Evolutionary conservation across 2,329 filamentous ascomycete species (phyloP).

Genomic region (Cercospora zeae-maydis): DNA sequence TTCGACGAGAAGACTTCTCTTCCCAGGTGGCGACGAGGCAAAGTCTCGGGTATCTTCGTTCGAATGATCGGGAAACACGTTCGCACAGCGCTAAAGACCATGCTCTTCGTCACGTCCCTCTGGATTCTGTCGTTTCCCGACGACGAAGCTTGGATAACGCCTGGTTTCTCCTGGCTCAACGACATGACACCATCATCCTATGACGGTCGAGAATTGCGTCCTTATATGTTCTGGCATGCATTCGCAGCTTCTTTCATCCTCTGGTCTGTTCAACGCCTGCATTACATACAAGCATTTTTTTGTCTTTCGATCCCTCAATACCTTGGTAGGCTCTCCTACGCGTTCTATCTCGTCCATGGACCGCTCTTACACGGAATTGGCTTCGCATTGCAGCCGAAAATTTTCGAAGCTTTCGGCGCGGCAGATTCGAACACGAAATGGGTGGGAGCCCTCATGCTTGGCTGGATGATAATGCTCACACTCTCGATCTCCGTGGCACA

Average conservation of each 20-base stretch:
- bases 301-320: conserved; percentile 15
- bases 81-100: not conserved
- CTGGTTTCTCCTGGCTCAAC: conserved; percentile 13
- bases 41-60: not conserved
- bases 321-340: conserved; percentile 19
- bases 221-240: conserved; percentile 15
- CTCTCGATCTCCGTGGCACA: conserved; percentile 10
- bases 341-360: conserved; percentile 20
- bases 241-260: conserved; percentile 9
- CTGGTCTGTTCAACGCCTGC: conserved; percentile 10
- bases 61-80: not conserved
- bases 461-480: conserved; percentile 14
- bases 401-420: not conserved
- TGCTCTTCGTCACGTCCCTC: conserved; percentile 2
- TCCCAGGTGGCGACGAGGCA: not conserved
- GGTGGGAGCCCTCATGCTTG: conserved; percentile 7
- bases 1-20: not conserved
- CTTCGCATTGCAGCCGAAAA: conserved; percentile 13
- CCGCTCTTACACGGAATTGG: conserved; percentile 15
- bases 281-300: not conserved
- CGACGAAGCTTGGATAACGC: conserved; percentile 12
- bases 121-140: conserved; percentile 18
- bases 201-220: not conserved
- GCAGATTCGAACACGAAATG: not conserved
- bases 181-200: not conserved